phyloP scores from a whole-genome alignment of 345 rosid species.

The Excoecaria cochinchinensis region DNA sequence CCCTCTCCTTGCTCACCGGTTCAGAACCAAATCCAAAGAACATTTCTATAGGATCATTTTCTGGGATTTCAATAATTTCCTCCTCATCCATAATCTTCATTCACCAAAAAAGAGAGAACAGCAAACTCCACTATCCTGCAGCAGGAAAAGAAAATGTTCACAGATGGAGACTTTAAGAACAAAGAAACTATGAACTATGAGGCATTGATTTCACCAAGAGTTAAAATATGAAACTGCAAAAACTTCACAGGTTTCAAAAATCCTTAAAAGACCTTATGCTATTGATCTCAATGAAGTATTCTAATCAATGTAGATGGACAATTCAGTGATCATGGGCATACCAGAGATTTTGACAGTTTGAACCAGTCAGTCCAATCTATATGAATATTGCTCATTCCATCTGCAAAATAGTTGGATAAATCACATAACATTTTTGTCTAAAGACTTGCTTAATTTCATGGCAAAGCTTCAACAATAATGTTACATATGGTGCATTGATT shows the following conservation, averaged over 20 bases:
- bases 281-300: not conserved
- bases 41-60: not conserved
- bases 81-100: slow-evolving; percentile 32
- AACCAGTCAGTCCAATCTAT: too few species aligned
- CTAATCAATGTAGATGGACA: too few species aligned
- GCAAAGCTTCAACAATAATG: not conserved
- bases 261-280: not conserved
- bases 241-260: not conserved
- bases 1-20: not conserved
- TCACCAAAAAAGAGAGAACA: not conserved
- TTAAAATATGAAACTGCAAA: not conserved
- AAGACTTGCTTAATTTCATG: too few species aligned
- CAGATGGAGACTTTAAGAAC: not conserved
- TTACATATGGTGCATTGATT: not conserved
- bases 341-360: too few species aligned
- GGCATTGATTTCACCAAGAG: not conserved
- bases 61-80: slow-evolving; percentile 15
- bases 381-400: too few species aligned
- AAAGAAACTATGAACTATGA: not conserved
- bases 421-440: too few species aligned
- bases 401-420: too few species aligned
- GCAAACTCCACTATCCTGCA: slow-evolving; percentile 22
- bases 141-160: slow-evolving; percentile 4
- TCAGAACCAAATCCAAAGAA: not conserved
- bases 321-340: too few species aligned